phyloP scores from a whole-genome alignment of 2,329 filamentous ascomycete species.

The Colletotrichum sp. region DNA sequence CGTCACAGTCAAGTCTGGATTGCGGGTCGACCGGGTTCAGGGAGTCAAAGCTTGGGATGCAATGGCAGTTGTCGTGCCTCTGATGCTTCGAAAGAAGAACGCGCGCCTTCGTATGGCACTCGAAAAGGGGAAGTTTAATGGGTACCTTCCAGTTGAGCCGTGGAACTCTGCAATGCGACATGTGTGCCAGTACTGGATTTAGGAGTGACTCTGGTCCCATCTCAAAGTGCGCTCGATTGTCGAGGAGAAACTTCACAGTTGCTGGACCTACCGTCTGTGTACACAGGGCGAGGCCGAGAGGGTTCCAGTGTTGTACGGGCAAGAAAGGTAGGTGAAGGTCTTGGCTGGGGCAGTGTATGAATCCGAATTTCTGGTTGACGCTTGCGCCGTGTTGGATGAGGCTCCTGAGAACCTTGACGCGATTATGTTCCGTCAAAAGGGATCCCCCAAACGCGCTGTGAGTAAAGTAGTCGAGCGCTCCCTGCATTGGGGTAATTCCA shows the following conservation, averaged over 20 bases:
- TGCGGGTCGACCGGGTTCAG: neutral
- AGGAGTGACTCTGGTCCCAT: neutral
- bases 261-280: neutral
- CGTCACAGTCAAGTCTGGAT: neutral
- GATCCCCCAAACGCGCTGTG: neutral
- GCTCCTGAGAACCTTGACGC: neutral
- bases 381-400: neutral
- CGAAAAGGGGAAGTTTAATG: neutral
- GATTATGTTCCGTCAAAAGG: neutral
- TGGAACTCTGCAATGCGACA: neutral
- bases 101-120: neutral
- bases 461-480: neutral
- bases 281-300: neutral
- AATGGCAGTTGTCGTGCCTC: neutral
- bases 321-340: neutral
- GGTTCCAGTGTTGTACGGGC: neutral
- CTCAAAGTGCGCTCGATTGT: neutral
- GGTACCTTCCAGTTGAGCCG: neutral
- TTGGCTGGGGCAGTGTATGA: neutral
- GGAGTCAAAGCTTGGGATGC: neutral
- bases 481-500: neutral
- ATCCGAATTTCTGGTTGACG: neutral
- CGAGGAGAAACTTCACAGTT: neutral
- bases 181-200: neutral
- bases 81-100: neutral